phyloP scores from a whole-genome alignment of 2,329 filamentous ascomycete species.

The Penicillium sp. region DNA sequence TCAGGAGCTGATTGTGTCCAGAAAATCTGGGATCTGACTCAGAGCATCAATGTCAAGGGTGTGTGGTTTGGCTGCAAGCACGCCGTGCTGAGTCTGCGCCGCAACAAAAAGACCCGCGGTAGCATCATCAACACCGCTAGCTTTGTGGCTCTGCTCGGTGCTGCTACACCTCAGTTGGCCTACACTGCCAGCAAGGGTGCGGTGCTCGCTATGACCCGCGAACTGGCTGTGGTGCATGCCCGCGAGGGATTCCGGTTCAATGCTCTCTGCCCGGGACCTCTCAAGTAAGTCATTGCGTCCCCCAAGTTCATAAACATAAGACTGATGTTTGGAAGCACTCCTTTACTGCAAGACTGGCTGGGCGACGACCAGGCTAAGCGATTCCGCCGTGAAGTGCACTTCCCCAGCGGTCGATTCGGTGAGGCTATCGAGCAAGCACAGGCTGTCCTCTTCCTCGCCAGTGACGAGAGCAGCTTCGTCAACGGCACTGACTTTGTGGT shows the following conservation, averaged over 20 bases:
- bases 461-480: conserved; percentile 18
- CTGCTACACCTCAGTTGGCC: conserved; percentile 80
- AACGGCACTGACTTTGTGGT: conserved; percentile 91
- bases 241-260: conserved; percentile 88
- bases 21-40: conserved; percentile 88
- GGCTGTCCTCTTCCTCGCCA: conserved; percentile 55
- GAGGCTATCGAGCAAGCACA: conserved; percentile 93
- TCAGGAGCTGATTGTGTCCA: too few species aligned
- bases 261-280: conserved; percentile 77
- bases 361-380: conserved; percentile 81
- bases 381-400: conserved; percentile 76
- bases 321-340: conserved; percentile 51
- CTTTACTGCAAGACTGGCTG: conserved; percentile 86
- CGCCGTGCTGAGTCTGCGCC: conserved; percentile 73
- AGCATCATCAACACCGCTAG: conserved; percentile 91
- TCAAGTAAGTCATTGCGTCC: conserved; percentile 54
- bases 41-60: conserved; percentile 93
- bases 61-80: conserved; percentile 97
- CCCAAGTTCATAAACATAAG: neutral
- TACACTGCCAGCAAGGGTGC: conserved; percentile 94
- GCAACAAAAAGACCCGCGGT: conserved; percentile 68
- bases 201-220: conserved; percentile 80
- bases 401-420: conserved; percentile 80
- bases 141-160: conserved; percentile 79
- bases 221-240: conserved; percentile 87